Evolutionary conservation across 2,329 filamentous ascomycete species (phyloP).

Genomic region (Fusarium metavorans): DNA sequence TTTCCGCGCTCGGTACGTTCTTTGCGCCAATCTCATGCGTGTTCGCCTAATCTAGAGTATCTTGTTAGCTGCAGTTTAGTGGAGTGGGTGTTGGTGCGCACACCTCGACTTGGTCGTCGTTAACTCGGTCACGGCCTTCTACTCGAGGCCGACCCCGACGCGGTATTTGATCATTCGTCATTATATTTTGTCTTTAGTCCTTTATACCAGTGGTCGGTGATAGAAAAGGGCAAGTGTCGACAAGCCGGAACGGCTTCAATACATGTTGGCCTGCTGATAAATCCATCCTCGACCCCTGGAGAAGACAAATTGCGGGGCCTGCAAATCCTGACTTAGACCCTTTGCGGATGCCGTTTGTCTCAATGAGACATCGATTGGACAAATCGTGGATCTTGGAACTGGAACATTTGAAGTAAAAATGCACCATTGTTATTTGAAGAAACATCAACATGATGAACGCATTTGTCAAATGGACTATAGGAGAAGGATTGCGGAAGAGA

Average conservation of each 20-base stretch:
- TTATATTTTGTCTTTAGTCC: background rate
- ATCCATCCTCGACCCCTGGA: background rate
- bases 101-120: background rate
- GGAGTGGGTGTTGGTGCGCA: background rate
- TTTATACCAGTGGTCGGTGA: background rate
- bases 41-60: background rate
- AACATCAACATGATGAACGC: rapidly evolving
- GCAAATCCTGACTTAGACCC: background rate
- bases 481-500: background rate
- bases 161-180: background rate
- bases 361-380: background rate
- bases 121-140: background rate
- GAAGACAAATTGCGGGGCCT: background rate
- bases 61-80: background rate
- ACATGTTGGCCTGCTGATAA: background rate
- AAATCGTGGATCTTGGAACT: background rate
- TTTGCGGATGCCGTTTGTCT: background rate
- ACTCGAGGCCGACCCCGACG: background rate
- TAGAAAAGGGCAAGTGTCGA: background rate
- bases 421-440: background rate
- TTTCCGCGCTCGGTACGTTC: constrained; percentile 11
- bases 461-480: background rate
- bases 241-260: background rate
- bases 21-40: constrained; percentile 14
- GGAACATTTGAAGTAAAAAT: background rate